A percentile compares a stretch with the other conserved stretches of the same genome.
These are phyloP conservation scores for Penicillium polonicum DNA, from an alignment of 2,329 filamentous ascomycete genomes.

Conservation along the genomic window DNA sequence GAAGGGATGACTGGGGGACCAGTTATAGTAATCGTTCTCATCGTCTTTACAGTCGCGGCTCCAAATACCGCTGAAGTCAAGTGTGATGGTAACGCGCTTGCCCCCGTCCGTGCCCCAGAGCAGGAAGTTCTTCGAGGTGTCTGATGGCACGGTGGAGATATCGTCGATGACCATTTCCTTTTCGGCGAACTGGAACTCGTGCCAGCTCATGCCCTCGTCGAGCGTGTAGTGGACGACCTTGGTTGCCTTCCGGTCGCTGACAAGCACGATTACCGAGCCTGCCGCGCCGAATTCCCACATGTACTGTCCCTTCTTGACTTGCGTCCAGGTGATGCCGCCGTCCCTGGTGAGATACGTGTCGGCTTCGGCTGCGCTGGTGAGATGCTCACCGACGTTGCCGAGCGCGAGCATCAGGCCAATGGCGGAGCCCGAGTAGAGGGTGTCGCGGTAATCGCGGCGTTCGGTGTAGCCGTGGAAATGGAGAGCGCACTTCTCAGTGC, in stretches of 20 bases:
- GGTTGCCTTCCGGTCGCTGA: conserved; percentile 67
- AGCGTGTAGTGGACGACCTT: conserved; percentile 71
- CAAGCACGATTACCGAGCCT: conserved; percentile 87
- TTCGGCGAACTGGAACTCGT: conserved; percentile 69
- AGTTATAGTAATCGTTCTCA: conserved; percentile 73
- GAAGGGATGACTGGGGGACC: conserved; percentile 81
- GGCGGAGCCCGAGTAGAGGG: conserved; percentile 83
- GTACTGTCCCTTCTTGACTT: conserved; percentile 82
- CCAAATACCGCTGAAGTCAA: conserved; percentile 84
- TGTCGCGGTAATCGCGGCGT: conserved; percentile 74
- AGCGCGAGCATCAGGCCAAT: conserved; percentile 87
- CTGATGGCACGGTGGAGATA: conserved; percentile 84
- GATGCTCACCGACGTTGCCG: conserved; percentile 79
- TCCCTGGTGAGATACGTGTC: conserved; percentile 91
- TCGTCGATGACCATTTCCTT: conserved; percentile 71
- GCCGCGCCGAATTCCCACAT: conserved; percentile 96
- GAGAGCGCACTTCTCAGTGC: conserved; percentile 69
- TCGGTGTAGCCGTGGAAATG: conserved; percentile 97
- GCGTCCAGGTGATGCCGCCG: conserved; percentile 84
- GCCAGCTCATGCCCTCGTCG: conserved; percentile 80
- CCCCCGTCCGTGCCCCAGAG: conserved; percentile 70
- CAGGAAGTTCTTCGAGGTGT: conserved; percentile 86
- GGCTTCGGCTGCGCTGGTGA: conserved; percentile 67
- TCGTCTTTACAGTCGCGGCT: conserved; percentile 66
- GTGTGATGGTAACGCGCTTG: conserved; percentile 69